Conservation (phyloP, 2,329 filamentous ascomycete species). For the Beauveria pseudobassiana region DNA sequence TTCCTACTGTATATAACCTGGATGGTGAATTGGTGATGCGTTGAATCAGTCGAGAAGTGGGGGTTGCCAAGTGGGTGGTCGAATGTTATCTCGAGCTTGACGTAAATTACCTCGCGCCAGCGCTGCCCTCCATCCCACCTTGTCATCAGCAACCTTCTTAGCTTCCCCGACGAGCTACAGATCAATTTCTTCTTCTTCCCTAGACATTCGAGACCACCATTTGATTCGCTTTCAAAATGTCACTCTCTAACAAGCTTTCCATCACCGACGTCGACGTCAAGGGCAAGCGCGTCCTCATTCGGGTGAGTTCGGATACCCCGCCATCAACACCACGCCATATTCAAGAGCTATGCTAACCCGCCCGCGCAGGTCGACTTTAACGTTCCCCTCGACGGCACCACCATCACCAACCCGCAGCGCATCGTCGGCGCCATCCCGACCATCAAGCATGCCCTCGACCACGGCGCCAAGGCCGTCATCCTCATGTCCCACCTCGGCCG, state of each 20-base stretch:
- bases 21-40: too few species aligned
- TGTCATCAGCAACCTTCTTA: neutral
- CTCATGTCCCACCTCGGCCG: slow-evolving; percentile 99
- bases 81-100: neutral
- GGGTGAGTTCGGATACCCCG: slow-evolving; percentile 54
- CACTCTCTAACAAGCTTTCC: slow-evolving; percentile 95
- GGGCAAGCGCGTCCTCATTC: slow-evolving; percentile 96
- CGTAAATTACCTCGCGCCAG: slow-evolving; percentile 8
- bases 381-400: slow-evolving; percentile 87
- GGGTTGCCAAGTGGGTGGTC: neutral
- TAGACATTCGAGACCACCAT: neutral
- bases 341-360: neutral
- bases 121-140: slow-evolving; percentile 11
- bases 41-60: neutral
- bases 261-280: slow-evolving; percentile 96
- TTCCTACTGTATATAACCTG: too few species aligned
- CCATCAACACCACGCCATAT: slow-evolving; percentile 15
- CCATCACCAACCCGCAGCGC: slow-evolving; percentile 97
- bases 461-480: slow-evolving; percentile 86
- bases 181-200: neutral
- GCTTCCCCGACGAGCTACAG: neutral
- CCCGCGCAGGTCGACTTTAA: slow-evolving; percentile 95
- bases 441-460: slow-evolving; percentile 86
- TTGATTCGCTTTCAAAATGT: slow-evolving; percentile 55
- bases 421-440: slow-evolving; percentile 93